Evolutionary conservation across 164 flowering plant genomes (phyloP).

Genomic region (Echeveria elegans): DNA sequence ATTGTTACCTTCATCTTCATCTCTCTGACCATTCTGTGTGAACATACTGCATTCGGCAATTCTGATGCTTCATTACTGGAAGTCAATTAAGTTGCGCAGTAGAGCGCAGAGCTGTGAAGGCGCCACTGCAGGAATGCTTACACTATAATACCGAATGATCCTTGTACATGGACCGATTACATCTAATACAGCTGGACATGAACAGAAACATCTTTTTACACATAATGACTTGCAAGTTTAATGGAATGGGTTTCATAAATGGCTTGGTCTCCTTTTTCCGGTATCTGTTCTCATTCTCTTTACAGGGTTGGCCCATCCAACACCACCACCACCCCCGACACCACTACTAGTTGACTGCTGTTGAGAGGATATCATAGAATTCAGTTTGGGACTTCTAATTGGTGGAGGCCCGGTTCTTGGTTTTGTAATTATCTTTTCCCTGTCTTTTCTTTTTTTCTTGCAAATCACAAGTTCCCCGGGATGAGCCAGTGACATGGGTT

Average conservation of each 20-base stretch:
- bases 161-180: slow-evolving; percentile 9
- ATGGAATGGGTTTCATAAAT: slow-evolving; percentile 32
- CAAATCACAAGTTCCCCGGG: slow-evolving; percentile 94
- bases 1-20: too few species aligned
- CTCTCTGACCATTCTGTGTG: too few species aligned
- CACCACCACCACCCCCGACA: slow-evolving; percentile 29
- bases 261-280: slow-evolving; percentile 85
- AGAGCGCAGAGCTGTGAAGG: too few species aligned
- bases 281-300: slow-evolving; percentile 87
- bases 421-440: slow-evolving; percentile 61
- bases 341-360: slow-evolving; percentile 34
- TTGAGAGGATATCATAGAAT: slow-evolving; percentile 22
- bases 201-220: slow-evolving; percentile 12
- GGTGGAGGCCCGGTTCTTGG: slow-evolving; percentile 54
- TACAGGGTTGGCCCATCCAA: slow-evolving; percentile 94
- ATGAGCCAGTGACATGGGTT: slow-evolving; percentile 50
- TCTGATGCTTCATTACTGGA: too few species aligned
- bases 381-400: slow-evolving; percentile 29
- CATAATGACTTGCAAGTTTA: slow-evolving; percentile 13
- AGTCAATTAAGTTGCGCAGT: too few species aligned
- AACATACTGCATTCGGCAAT: too few species aligned
- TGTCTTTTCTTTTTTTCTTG: slow-evolving; percentile 93
- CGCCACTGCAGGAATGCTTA: slow-evolving; percentile 10
- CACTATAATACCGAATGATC: slow-evolving; percentile 10
- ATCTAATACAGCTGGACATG: slow-evolving; percentile 7